Evolutionary conservation across 1,284 basidiomycete genomes (phyloP).

Genomic region (Apiotrichum laibachii): DNA sequence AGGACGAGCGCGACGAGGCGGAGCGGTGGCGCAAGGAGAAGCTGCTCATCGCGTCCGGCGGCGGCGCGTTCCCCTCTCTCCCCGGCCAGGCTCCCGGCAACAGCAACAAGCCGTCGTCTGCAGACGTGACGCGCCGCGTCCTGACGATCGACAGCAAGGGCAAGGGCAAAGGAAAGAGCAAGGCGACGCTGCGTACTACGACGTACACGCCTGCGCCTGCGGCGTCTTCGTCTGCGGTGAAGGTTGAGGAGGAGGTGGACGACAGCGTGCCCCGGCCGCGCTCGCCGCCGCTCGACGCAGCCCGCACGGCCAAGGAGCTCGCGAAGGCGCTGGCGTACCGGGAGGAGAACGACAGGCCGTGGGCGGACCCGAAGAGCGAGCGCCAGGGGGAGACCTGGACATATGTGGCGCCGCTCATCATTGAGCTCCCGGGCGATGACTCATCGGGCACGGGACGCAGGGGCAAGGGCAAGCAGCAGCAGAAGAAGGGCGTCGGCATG

Average conservation of each 20-base stretch:
- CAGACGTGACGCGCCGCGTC: conserved; percentile 16
- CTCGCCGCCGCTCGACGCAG: conserved; percentile 31
- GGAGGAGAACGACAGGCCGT: conserved; percentile 38
- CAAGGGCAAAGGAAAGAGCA: conserved; percentile 35
- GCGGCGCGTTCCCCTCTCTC: conserved; percentile 48
- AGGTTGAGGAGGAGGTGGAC: conserved; percentile 5
- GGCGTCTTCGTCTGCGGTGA: conserved; percentile 4
- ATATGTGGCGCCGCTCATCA: conserved; percentile 11
- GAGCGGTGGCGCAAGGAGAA: conserved; percentile 34
- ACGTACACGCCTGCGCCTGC: conserved; percentile 25
- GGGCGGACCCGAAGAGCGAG: conserved; percentile 39
- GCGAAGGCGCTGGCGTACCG: conserved; percentile 31
- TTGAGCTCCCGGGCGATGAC: conserved; percentile 21
- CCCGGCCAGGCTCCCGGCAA: conserved; percentile 9
- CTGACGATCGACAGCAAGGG: conserved; percentile 22
- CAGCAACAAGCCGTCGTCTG: conserved; percentile 1
- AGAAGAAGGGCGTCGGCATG: conserved; percentile 27
- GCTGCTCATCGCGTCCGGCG: conserved; percentile 39
- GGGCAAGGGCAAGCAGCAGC: conserved; percentile 24
- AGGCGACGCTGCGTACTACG: conserved; percentile 28
- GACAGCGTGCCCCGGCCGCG: conserved; percentile 33
- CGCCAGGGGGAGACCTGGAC: conserved; percentile 16
- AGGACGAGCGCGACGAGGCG: conserved; percentile 29
- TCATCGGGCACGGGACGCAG: conserved; percentile 27
- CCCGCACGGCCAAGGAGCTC: conserved; percentile 33